Evolutionary conservation across 1,284 basidiomycete genomes (phyloP).

Genomic region (Trichosporon coremiiforme): DNA sequence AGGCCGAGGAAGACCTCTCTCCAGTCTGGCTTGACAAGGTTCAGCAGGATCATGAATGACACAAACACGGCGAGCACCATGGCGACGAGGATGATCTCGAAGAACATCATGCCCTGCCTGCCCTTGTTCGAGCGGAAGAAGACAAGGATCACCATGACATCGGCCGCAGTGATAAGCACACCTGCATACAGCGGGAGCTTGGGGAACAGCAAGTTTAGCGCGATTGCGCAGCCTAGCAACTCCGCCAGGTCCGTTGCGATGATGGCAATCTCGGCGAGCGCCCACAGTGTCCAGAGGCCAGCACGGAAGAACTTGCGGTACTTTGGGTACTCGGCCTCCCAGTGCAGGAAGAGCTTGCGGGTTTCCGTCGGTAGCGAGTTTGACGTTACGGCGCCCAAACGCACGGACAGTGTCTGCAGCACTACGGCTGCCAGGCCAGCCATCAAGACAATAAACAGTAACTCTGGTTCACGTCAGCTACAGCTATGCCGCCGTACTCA

Average conservation of each 20-base stretch:
- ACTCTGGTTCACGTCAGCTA: constrained; percentile 68
- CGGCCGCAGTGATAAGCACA: constrained; percentile 78
- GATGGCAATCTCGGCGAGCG: constrained; percentile 77
- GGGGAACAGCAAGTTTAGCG: constrained; percentile 79
- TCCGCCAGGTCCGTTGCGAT: constrained; percentile 66
- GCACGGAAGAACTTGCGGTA: constrained; percentile 57
- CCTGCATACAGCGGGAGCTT: constrained; percentile 74
- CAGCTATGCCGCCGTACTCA: constrained; percentile 73
- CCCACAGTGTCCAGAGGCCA: constrained; percentile 58
- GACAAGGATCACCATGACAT: constrained; percentile 68
- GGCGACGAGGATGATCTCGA: constrained; percentile 72
- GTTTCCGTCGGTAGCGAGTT: constrained; percentile 59
- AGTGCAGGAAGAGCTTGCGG: constrained; percentile 66
- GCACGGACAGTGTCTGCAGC: constrained; percentile 54
- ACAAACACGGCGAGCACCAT: constrained; percentile 74
- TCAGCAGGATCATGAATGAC: constrained; percentile 79
- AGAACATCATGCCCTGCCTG: constrained; percentile 60
- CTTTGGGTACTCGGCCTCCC: constrained; percentile 71
- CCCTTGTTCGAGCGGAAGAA: constrained; percentile 53
- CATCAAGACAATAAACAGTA: constrained; percentile 82
- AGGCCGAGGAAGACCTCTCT: constrained; percentile 78
- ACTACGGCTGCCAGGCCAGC: constrained; percentile 74
- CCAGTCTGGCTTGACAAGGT: constrained; percentile 75
- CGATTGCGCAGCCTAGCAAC: constrained; percentile 77
- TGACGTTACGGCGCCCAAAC: constrained; percentile 60